Base-by-base conservation (phyloP, 441 rosid genomes). In the Corymbia calophylla region DNA sequence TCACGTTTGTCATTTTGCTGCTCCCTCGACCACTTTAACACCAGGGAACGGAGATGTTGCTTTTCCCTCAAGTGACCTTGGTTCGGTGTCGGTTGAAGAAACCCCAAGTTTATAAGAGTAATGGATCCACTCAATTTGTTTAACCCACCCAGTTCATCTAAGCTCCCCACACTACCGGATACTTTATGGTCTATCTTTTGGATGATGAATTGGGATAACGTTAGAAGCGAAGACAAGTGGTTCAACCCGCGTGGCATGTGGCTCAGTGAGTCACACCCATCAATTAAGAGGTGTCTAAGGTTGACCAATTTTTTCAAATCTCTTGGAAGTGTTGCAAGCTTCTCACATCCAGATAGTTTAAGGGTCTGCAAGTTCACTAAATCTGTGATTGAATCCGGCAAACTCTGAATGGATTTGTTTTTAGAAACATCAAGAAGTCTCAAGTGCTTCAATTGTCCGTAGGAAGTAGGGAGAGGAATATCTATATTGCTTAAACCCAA, bases 211-310 rank as follows among this genome's bases (percentile, higher is more conserved):
- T 15, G 68, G 68, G 32, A 62, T 14, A 62, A 62, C 29, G 32
- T 21, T 15, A 5, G 0, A 13, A 62, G 68, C 31, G 7, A 29
- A 62, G 32, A 62, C 32, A 29, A 29, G 68, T 29, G 18, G n/a
- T 29, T 29, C 17, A 62, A 62, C 68, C 32, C 32, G 3, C 32
- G 6, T 1, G 68, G 32, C 68, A 62, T 29, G 32, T 15, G 0
- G 68, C 17, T 62, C 1, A 62, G 0, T 62, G 68, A 62, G 0
- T 62, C 6, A 9, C 32, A n/a, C 17, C 0, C 0, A 29, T 62
- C 68, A 27, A 62, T 62, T 62, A 29, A 62, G 32, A 62, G 0
- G 68, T 62, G 68, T 62, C 68, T 29, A 15, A 62, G 0, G 68
- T 29, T 60, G 68, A 60, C 31, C 68, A 60, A 27, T 29, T 62